These are phyloP conservation scores for Ganoderma boninense DNA, from an alignment of 1,284 basidiomycete species.

Conservation along the genomic window DNA sequence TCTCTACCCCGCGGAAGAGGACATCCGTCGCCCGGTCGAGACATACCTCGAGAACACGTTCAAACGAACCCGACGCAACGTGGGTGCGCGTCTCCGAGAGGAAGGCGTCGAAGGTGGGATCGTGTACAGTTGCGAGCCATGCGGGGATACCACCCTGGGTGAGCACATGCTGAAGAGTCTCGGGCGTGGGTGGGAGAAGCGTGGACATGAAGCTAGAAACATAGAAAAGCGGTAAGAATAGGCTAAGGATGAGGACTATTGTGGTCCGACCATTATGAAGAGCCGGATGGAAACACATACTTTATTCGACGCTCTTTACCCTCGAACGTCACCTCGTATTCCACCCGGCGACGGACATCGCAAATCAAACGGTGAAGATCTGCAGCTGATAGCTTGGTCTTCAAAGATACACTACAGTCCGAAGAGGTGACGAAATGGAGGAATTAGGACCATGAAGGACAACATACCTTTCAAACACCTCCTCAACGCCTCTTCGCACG, in stretches of 20 bases:
- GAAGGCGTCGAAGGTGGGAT: constrained; percentile 67
- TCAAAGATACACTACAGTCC: constrained; percentile 73
- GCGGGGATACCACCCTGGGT: constrained; percentile 62
- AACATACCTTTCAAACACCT: constrained; percentile 80
- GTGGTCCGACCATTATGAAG: background rate
- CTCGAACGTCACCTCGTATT: constrained; percentile 74
- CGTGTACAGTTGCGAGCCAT: constrained; percentile 41
- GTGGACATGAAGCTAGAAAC: constrained; percentile 72
- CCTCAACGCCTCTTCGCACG: constrained; percentile 78
- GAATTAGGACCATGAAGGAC: background rate
- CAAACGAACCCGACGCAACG: constrained; percentile 76
- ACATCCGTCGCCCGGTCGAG: constrained; percentile 73
- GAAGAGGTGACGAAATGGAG: constrained; percentile 8
- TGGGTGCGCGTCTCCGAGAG: constrained; percentile 75
- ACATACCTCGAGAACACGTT: constrained; percentile 68
- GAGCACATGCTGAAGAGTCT: constrained; percentile 74
- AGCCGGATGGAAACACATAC: constrained; percentile 44
- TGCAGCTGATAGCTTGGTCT: constrained; percentile 70
- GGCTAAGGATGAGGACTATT: background rate
- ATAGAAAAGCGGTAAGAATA: constrained; percentile 13
- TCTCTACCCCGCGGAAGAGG: constrained; percentile 61
- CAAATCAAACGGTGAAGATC: constrained; percentile 76
- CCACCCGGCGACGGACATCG: constrained; percentile 78
- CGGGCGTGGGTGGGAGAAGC: constrained; percentile 74
- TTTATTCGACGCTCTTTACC: constrained; percentile 64